Evolutionary conservation across 768 basidiomycete genomes (phyloP).

Genomic region (Pleurotus djamor): DNA sequence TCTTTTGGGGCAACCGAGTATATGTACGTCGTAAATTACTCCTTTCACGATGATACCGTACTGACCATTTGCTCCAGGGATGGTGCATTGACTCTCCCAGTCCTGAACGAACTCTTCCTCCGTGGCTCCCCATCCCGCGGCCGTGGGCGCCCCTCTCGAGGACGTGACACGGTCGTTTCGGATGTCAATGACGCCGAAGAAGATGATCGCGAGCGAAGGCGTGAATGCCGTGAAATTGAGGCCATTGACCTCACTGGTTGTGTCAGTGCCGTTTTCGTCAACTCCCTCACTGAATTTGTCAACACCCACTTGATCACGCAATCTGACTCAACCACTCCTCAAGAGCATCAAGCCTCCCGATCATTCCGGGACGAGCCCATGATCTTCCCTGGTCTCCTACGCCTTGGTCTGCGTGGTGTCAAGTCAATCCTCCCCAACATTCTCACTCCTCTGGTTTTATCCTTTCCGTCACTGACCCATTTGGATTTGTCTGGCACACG

Average conservation of each 20-base stretch:
- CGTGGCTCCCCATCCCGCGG: slow-evolving; percentile 74
- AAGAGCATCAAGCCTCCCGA: slow-evolving; percentile 27
- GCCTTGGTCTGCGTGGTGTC: slow-evolving; percentile 80
- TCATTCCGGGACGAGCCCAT: slow-evolving; percentile 47
- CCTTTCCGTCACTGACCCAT: slow-evolving; percentile 85
- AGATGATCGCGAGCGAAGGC: slow-evolving; percentile 71
- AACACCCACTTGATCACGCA: slow-evolving; percentile 54
- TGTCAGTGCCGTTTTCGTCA: slow-evolving; percentile 87
- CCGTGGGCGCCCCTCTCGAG: slow-evolving; percentile 65
- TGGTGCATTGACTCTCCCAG: slow-evolving; percentile 78
- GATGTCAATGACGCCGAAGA: slow-evolving; percentile 65
- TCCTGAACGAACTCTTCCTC: slow-evolving; percentile 88
- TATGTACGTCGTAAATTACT: slow-evolving; percentile 42
- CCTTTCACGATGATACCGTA: background rate
- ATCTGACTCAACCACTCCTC: slow-evolving; percentile 27
- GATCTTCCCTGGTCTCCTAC: slow-evolving; percentile 66
- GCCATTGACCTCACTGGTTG: slow-evolving; percentile 95
- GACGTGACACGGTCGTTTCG: slow-evolving; percentile 45
- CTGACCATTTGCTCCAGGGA: slow-evolving; percentile 34
- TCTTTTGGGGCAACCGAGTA: slow-evolving; percentile 98
- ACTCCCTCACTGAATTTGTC: slow-evolving; percentile 83
- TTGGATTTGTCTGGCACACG: slow-evolving; percentile 93
- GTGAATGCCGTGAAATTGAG: slow-evolving; percentile 76
- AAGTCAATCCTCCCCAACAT: slow-evolving; percentile 72
- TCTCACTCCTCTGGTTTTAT: slow-evolving; percentile 70